Base-by-base conservation (phyloP, 2,329 filamentous ascomycete genomes). In the Epichloe sylvatica region DNA sequence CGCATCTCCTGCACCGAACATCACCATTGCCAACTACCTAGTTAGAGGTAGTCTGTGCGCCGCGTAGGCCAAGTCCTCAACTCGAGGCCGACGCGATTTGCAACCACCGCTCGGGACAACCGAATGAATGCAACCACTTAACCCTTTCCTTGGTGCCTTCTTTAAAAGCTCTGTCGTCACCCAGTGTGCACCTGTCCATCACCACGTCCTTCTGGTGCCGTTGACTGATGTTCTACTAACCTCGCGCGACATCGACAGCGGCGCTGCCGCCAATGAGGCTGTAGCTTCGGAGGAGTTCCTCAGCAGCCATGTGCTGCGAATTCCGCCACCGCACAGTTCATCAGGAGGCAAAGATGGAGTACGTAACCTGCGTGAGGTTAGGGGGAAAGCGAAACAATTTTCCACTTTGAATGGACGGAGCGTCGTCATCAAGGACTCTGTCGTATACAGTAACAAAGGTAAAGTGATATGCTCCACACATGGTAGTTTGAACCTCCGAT, bases 71-170 rank as follows among this genome's bases (percentile, higher is more conserved):
- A 51, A 47, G 41, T 55, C 53, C 52, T 51, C 56, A 53, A 52
- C 52, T 54, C 47, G 56, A 54, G 57, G 57, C 58, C 59, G 62
- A 61, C 52, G 55, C 59, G 52, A 51, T 55, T 58, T 55, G 56
- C 60, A 50, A 57, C 55, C 50, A 51, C 58, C 55, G 55, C 49
- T 49, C 49, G 51, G 49, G 54, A 60, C 38, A 65, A 62, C 58
- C 64, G 66, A 67, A 63, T 68, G 67, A 69, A 95, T 95, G 90
- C 90, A 90, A 83, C 88, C 92, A 74, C 78, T 97, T 82, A 98
- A 98, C 73, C 92, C 92, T 68, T 97, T 96, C 72, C 78, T 98
- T 69, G 84, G 86, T 76, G 89, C 91, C 77, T 97, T 98, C 81
- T 96, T 96, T 78, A 89, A 88, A 75, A 97, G 89, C 79, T 82